Conservation (phyloP, 257 asterid genomes). For the Salvia splendens region DNA sequence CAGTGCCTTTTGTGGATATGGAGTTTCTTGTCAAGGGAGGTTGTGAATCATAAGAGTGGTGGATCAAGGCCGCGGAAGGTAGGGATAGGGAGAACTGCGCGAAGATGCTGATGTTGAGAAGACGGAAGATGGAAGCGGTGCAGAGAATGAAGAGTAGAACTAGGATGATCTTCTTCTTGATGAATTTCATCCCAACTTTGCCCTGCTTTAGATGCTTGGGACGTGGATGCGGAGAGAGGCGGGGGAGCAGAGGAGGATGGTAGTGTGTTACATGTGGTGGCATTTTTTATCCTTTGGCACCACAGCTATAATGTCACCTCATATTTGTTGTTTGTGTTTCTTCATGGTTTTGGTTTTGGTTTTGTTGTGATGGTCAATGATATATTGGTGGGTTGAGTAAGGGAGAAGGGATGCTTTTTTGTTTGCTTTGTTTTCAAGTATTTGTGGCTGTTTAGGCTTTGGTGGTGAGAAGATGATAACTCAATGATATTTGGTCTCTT, state of each 20-base stretch:
- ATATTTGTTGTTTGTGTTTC: constrained; percentile 14
- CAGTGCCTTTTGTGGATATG: constrained; percentile 11
- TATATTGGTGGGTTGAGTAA: constrained; percentile 52
- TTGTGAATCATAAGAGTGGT: constrained; percentile 3
- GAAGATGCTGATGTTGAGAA: constrained; percentile 52
- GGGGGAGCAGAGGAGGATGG: constrained; percentile 44
- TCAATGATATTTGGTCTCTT: not conserved
- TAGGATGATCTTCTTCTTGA: constrained; percentile 55
- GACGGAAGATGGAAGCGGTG: constrained; percentile 57
- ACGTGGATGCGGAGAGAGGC: constrained; percentile 34
- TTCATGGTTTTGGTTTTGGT: not conserved
- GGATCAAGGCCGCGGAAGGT: constrained; percentile 22
- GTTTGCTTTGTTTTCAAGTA: constrained; percentile 56
- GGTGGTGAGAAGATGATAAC: not conserved
- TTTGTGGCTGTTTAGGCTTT: constrained; percentile 6
- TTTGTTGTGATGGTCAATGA: constrained; percentile 18
- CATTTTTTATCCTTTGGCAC: constrained; percentile 48
- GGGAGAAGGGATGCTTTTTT: constrained; percentile 45
- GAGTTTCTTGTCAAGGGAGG: not conserved
- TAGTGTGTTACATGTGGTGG: constrained; percentile 51
- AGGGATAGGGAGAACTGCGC: constrained; percentile 43
- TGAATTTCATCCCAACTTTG: constrained; percentile 45
- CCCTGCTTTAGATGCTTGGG: constrained; percentile 16
- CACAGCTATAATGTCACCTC: constrained; percentile 32
- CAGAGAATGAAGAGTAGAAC: constrained; percentile 56